These are phyloP conservation scores for Canavalia gladiata DNA, from an alignment of 306 rosid species.

Conservation along the genomic window DNA sequence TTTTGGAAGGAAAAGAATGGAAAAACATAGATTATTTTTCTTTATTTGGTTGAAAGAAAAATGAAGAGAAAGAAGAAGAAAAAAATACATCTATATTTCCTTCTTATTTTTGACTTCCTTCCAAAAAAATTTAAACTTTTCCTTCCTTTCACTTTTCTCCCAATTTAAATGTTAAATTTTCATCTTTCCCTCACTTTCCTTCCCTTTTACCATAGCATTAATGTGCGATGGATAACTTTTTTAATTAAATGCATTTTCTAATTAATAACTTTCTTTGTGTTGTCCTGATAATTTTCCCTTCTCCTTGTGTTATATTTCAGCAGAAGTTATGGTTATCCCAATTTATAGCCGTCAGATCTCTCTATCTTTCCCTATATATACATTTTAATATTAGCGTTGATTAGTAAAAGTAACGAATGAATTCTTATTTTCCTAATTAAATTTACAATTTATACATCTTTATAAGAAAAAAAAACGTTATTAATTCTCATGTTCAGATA, in stretches of 20 bases:
- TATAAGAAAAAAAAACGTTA: not conserved
- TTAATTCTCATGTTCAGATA: not conserved
- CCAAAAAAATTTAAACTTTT: no score
- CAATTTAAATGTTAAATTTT: no score
- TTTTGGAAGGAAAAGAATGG: no score
- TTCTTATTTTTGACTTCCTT: no score
- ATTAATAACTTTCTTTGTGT: not conserved
- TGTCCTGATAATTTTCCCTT: conserved; percentile 1
- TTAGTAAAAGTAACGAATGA: no score
- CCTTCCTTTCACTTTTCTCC: no score
- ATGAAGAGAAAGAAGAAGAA: no score
- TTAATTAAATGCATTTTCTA: not conserved
- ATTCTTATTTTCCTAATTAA: not conserved
- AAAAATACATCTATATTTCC: no score
- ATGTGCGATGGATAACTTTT: not conserved
- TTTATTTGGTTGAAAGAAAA: no score
- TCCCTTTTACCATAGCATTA: not conserved
- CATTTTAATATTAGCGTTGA: not conserved
- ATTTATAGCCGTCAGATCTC: conserved; percentile 11
- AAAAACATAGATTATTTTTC: no score
- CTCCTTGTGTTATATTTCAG: conserved; percentile 18
- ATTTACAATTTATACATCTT: not conserved
- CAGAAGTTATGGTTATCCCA: conserved; percentile 13
- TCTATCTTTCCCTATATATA: not conserved
- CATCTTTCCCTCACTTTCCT: no score